Percentiles rank a stretch among this genome's conserved stretches.
These are phyloP conservation scores for Beauveria rudraprayagi DNA, from an alignment of 2,329 filamentous ascomycete genomes.

Conservation along the genomic window DNA sequence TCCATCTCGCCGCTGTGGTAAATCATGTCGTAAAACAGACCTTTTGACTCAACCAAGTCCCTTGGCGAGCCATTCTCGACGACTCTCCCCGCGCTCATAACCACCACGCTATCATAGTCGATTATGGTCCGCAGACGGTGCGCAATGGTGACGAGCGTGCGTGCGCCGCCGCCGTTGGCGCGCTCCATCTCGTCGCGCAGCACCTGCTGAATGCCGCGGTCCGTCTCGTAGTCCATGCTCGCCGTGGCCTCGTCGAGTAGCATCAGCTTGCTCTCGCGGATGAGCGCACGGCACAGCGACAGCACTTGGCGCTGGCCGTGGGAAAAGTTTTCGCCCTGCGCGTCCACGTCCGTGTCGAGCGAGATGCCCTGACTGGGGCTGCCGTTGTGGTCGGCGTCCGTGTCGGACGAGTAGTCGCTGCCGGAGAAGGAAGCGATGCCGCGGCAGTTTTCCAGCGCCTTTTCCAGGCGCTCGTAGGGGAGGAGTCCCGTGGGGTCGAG, in stretches of 20 bases:
- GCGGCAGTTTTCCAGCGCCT: slow-evolving; percentile 54
- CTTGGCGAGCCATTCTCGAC: slow-evolving; percentile 43
- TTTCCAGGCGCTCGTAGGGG: slow-evolving; percentile 43
- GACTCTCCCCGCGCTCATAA: slow-evolving; percentile 46
- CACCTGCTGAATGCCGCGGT: slow-evolving; percentile 46
- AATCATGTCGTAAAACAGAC: slow-evolving; percentile 47
- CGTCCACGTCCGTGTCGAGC: slow-evolving; percentile 40
- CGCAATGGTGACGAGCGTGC: slow-evolving; percentile 50
- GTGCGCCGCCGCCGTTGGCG: slow-evolving; percentile 28
- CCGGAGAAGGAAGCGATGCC: slow-evolving; percentile 46
- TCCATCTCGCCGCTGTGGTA: slow-evolving; percentile 46
- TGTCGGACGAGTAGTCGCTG: slow-evolving; percentile 26
- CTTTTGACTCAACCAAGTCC: slow-evolving; percentile 36
- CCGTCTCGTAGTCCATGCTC: slow-evolving; percentile 52
- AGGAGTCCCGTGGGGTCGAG: slow-evolving; percentile 57
- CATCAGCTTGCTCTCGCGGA: slow-evolving; percentile 47
- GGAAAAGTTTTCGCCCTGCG: slow-evolving; percentile 47
- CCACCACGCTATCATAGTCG: slow-evolving; percentile 51
- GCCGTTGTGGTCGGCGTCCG: slow-evolving; percentile 14
- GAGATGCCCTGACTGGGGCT: slow-evolving; percentile 21
- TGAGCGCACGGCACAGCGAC: slow-evolving; percentile 47
- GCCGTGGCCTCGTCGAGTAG: slow-evolving; percentile 52
- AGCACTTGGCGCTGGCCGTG: slow-evolving; percentile 52
- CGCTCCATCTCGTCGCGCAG: slow-evolving; percentile 39
- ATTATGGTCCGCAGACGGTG: slow-evolving; percentile 51